phyloP scores from a whole-genome alignment of 2,329 filamentous ascomycete species.

The Xylariaceae sp. region DNA sequence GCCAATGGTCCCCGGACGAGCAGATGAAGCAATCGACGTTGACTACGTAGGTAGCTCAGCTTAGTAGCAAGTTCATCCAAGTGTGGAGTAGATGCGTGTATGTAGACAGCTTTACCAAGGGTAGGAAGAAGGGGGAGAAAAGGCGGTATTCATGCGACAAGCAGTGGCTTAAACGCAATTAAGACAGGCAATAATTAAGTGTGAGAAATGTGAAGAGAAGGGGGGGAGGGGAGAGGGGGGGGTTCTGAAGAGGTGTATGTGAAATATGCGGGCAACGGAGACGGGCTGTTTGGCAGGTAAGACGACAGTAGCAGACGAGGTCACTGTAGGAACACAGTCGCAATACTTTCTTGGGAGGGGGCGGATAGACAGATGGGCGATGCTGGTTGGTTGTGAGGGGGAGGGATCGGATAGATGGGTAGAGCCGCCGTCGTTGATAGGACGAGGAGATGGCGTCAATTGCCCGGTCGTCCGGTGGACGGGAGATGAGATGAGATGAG shows the following conservation, averaged over 20 bases:
- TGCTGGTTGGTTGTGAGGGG: conserved; percentile 14
- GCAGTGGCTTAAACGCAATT: conserved; percentile 5
- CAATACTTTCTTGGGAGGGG: conserved; percentile 16
- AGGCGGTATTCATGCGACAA: conserved; percentile 2
- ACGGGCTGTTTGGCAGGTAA: conserved; percentile 6
- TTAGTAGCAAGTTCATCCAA: conserved; percentile 3
- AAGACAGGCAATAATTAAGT: conserved; percentile 7
- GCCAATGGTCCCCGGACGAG: conserved; percentile 1
- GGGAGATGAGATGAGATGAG: background rate
- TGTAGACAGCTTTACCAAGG: background rate
- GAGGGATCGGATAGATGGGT: conserved; percentile 11
- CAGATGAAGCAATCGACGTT: conserved; percentile 12
- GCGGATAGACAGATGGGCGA: conserved; percentile 14
- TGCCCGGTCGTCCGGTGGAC: conserved; percentile 8
- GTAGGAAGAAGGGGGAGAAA: background rate
- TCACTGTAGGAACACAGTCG: conserved; percentile 21
- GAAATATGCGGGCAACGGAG: conserved; percentile 5
- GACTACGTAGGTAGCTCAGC: conserved; percentile 5
- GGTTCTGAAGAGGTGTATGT: background rate
- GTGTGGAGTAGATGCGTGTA: background rate
- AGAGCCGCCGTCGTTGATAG: conserved; percentile 13
- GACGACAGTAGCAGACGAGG: conserved; percentile 13
- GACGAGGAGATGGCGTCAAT: conserved; percentile 4
- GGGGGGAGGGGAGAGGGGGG: background rate
- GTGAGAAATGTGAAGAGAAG: conserved; percentile 9